Conservation (phyloP, 495 filamentous ascomycete genomes). For the Cryomyces minteri region DNA sequence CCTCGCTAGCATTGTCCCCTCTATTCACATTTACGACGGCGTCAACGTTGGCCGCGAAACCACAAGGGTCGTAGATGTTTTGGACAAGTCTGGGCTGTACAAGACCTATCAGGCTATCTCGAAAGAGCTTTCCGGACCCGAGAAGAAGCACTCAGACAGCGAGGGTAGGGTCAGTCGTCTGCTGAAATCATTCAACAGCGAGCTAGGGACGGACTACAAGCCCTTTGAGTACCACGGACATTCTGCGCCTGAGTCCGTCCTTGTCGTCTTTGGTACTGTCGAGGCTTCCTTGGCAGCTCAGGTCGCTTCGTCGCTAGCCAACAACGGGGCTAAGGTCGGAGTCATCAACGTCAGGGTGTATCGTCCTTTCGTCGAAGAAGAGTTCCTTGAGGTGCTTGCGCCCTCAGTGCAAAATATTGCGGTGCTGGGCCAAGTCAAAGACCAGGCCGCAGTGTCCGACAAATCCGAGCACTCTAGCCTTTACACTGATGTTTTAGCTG, state of each 20-base stretch:
- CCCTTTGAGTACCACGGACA: slow-evolving; percentile 94
- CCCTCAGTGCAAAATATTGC: slow-evolving; percentile 53
- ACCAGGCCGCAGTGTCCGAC: slow-evolving; percentile 40
- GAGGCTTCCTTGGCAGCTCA: slow-evolving; percentile 76
- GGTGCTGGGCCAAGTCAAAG: slow-evolving; percentile 43
- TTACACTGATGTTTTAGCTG: slow-evolving; percentile 74
- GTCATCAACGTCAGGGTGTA: slow-evolving; percentile 85
- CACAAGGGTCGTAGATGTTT: slow-evolving; percentile 64
- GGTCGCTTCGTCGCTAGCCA: slow-evolving; percentile 52
- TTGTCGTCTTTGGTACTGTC: slow-evolving; percentile 82
- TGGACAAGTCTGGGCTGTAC: slow-evolving; percentile 53
- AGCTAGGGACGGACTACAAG: slow-evolving; percentile 82
- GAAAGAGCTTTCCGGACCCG: slow-evolving; percentile 32
- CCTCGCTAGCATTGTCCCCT: slow-evolving; percentile 59
- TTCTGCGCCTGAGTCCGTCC: slow-evolving; percentile 48
- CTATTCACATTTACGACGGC: slow-evolving; percentile 85
- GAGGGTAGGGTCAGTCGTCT: slow-evolving; percentile 60
- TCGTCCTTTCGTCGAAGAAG: slow-evolving; percentile 83
- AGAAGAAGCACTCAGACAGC: slow-evolving; percentile 52
- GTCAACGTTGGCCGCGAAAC: slow-evolving; percentile 73
- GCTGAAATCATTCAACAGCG: slow-evolving; percentile 67
- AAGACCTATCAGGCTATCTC: slow-evolving; percentile 50
- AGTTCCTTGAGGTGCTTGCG: slow-evolving; percentile 68
- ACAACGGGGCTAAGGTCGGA: slow-evolving; percentile 57
- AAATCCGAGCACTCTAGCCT: slow-evolving; percentile 58